Evolutionary conservation across 2,329 filamentous ascomycete species (phyloP), one percentile per base, ranked within the genome.

Genomic region (Hypoxylon sp.): DNA sequence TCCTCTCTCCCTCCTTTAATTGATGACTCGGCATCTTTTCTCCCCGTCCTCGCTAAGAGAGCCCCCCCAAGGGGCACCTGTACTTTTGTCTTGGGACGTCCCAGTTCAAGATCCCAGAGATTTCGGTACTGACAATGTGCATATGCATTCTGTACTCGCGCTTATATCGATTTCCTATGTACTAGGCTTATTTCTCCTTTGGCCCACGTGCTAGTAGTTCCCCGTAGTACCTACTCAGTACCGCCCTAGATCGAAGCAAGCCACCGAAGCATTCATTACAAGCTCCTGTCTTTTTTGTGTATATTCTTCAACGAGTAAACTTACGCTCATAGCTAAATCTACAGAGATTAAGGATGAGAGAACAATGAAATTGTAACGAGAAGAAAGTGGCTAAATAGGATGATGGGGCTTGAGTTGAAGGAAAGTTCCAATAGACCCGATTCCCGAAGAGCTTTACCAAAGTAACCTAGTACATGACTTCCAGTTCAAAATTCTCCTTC

Each of bases 171-270:
- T 63, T 51, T n/a, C 22, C 22, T 35, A 11, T 17, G 39, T n/a
- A 58, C 55, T 63, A 59, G 68, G 54, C 59, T 66, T 68, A 68
- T 68, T 69, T 60, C 63, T 68, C 51, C 57, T 65, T 64, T 52
- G 31, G 47, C 58, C 68, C 72, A 69, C 70, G 66, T 72, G 62
- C 64, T 69, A 51, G 57, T 52, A 42, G 63, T 59, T 62, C 52
- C 61, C 39, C 9, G 11, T 44, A 31, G 17, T 67, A 63, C 48
- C 51, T 59, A 66, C 44, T 31, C 53, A 65, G 59, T 61, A 59
- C 64, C 59, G 61, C 53, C 48, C 64, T 44, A 64, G 60, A 72
- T 67, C 66, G 47, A 69, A 67, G 57, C 59, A 69, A 70, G 67
- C 70, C 67, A 72, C 65, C 44, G 31, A 46, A 46, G 50, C 59